Evolutionary conservation across 2,329 filamentous ascomycete species (phyloP).

Genomic region (Hortaea werneckii): DNA sequence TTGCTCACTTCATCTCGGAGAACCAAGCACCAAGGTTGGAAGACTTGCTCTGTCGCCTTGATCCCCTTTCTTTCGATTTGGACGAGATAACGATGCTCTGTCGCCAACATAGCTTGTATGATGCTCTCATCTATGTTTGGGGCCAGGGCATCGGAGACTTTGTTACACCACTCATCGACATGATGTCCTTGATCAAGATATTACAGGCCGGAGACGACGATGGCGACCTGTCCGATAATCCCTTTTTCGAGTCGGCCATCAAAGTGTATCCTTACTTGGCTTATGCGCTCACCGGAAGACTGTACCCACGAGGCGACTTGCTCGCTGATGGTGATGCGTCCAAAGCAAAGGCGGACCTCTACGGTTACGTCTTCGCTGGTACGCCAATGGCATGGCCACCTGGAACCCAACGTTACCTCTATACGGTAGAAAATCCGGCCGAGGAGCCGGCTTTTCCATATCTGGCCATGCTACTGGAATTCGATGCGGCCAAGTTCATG

Average conservation of each 20-base stretch:
- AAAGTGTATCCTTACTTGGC: slow-evolving; percentile 95
- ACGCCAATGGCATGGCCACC: slow-evolving; percentile 66
- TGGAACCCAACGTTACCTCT: slow-evolving; percentile 49
- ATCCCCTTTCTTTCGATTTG: slow-evolving; percentile 82
- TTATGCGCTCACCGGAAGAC: slow-evolving; percentile 75
- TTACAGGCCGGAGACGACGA: slow-evolving; percentile 46
- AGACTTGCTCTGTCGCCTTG: slow-evolving; percentile 88
- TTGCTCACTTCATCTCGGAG: slow-evolving; percentile 66
- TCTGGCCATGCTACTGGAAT: slow-evolving; percentile 71
- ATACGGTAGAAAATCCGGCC: slow-evolving; percentile 45
- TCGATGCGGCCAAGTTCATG: slow-evolving; percentile 84
- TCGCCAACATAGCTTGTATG: slow-evolving; percentile 84
- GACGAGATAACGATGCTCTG: slow-evolving; percentile 86
- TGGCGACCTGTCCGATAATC: slow-evolving; percentile 36
- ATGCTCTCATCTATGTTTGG: slow-evolving; percentile 95
- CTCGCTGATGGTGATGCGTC: slow-evolving; percentile 64
- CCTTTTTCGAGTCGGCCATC: slow-evolving; percentile 58
- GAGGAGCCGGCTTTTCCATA: slow-evolving; percentile 74
- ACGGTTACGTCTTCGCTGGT: slow-evolving; percentile 88
- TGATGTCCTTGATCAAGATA: slow-evolving; percentile 54
- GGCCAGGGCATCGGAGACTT: slow-evolving; percentile 84
- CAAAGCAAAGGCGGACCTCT: slow-evolving; percentile 76
- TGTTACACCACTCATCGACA: slow-evolving; percentile 77
- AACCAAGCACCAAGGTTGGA: slow-evolving; percentile 72
- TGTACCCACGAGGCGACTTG: slow-evolving; percentile 76